Evolutionary conservation across 2,329 filamentous ascomycete species (phyloP), one percentile per base, ranked within the genome.

Genomic region (Aureobasidium melanogenum): DNA sequence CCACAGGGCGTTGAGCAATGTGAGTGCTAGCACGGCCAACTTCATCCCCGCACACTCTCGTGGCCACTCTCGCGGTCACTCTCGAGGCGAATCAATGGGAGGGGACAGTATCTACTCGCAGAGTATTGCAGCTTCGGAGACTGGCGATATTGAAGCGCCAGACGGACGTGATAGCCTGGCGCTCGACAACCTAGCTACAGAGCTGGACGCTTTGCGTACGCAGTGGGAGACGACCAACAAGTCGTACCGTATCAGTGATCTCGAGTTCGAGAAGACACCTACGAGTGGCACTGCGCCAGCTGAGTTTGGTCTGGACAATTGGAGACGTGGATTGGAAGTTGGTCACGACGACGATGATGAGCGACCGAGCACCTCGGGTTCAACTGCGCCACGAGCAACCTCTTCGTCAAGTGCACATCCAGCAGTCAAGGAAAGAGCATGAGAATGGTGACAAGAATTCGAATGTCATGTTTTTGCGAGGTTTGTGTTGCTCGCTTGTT

Each of bases 181-280:
- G 3, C 82, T 99, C 22, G 94, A 99, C 74, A 94, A 88, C 65
- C 83, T 99, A 26, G 93, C 94, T 12, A 91, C 85, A 65, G 61
- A 99, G 76, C 84, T 99, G 8, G 94, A 99, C 72, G 88, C 89
- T 14, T 80, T 99, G 51, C 85, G 93, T 57, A 89, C 81, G 57
- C 92, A 97, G 69, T 99, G 94, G 94, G 91, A 97, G 76, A 90
- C 88, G 41, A 96, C 91, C 14, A 97, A 93, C 77, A 94, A 95
- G 75, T 95, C 90, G 69, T 97, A 97, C 74, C 88, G 94, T 26
- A 78, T 97, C 47, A 96, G 90, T 74, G 92, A 88, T 69, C 44
- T 52, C 22, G 59, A 61, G 7, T 61, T 54, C n/a, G 59, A 61
- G 9, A 61, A 61, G 50, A 61, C 59, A 15, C 59, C 59, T 5